Base-by-base conservation (phyloP, 495 filamentous ascomycete species). In the Amniculicola lignicola region DNA sequence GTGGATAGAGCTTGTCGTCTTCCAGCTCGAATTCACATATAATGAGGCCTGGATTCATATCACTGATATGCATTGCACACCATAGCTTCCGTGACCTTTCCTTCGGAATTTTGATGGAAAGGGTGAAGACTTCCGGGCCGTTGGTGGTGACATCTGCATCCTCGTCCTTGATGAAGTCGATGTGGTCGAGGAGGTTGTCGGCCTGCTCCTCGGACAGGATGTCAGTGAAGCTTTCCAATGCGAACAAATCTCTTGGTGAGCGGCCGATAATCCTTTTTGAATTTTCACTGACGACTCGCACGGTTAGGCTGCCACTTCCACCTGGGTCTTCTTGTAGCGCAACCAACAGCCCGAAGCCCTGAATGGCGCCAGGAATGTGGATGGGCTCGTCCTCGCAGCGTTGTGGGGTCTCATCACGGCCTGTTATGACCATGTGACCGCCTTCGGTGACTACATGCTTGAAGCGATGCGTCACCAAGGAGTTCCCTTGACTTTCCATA, bases 21-120 rank as follows among this genome's bases (percentile, higher is more conserved):
- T 96, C 89, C 15, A 89, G 68, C 66, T 97, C 92, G 55, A 97
- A 91, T 63, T 97, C 92, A 74, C 89, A 95, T 29, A 97, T 87
- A 16, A 94, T 75, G 24, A 91, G 61, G 41, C 90, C 81, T 2
- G 78, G 77, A 52, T 88, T 81, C 0, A 72, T 70, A 12, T 79
- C 74, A 51, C 81, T 84, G 42, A 85, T 76, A 67, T 96, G 91
- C 51, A 93, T 83, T 25, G 89, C 90, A 69, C 90, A 95, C 92
- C 92, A 96, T 4, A 95, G 69, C 65, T 88, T 91, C 24, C 81
- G 70, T 2, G 72, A 69, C 53, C 69, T 77, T 19, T 74, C 73
- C 3, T 69, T 62, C 0, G 84, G 82, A 0, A 75, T 67, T 11
- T 76, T 78, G 25, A 95, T 75, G 4, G 84, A 81, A 38, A 96